Evolutionary conservation across 495 filamentous ascomycete species (phyloP).

Genomic region (Bacidia gigantensis): DNA sequence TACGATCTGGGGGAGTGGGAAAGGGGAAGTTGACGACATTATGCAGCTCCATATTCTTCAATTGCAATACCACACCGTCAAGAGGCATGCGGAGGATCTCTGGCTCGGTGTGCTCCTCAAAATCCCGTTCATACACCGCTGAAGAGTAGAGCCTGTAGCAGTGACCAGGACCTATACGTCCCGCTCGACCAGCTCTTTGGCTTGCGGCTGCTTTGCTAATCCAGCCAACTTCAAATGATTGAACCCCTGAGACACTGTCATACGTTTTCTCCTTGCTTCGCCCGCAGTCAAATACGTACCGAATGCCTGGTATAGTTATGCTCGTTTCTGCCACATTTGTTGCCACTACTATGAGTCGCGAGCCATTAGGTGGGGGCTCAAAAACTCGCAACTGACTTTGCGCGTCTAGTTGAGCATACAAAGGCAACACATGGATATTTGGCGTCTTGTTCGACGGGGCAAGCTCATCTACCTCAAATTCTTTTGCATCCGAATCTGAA

Average conservation of each 20-base stretch:
- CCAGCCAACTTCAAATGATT: slow-evolving; percentile 91
- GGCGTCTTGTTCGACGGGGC: slow-evolving; percentile 33
- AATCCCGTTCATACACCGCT: slow-evolving; percentile 85
- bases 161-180: slow-evolving; percentile 89
- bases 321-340: slow-evolving; percentile 97
- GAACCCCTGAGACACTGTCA: slow-evolving; percentile 71
- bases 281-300: slow-evolving; percentile 93
- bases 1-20: slow-evolving; percentile 74
- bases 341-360: slow-evolving; percentile 77
- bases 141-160: slow-evolving; percentile 91
- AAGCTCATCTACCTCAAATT: slow-evolving; percentile 51
- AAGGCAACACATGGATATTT: slow-evolving; percentile 69
- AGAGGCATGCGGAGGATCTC: slow-evolving; percentile 89
- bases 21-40: slow-evolving; percentile 95
- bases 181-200: slow-evolving; percentile 87
- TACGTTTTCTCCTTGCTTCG: slow-evolving; percentile 84
- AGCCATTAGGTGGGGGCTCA: slow-evolving; percentile 67
- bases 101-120: slow-evolving; percentile 70
- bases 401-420: slow-evolving; percentile 90
- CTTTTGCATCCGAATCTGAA: slow-evolving; percentile 39
- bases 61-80: slow-evolving; percentile 81
- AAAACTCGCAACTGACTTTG: slow-evolving; percentile 92
- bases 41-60: slow-evolving; percentile 89
- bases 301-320: slow-evolving; percentile 89
- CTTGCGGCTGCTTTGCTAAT: slow-evolving; percentile 94